Conservation (phyloP, 192 early-diverging fungal genomes). For the Pilaira anomala region DNA sequence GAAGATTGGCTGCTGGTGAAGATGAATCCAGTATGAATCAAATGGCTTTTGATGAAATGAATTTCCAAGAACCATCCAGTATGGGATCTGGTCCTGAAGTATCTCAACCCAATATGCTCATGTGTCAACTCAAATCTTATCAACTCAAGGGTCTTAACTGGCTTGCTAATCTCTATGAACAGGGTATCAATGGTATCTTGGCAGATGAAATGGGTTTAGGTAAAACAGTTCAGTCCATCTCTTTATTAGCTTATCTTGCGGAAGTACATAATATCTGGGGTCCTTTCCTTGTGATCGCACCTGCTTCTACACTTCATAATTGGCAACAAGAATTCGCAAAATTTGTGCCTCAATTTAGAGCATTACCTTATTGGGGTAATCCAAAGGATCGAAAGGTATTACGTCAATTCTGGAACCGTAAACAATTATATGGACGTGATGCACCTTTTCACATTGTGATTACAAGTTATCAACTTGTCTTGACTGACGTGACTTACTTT, state of each 20-base stretch:
- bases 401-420: constrained; percentile 77
- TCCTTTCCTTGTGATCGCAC: constrained; percentile 87
- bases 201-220: constrained; percentile 79
- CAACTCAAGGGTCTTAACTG: constrained; percentile 84
- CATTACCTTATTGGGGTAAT: constrained; percentile 86
- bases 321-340: constrained; percentile 88
- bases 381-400: constrained; percentile 78
- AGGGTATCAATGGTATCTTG: constrained; percentile 88
- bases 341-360: constrained; percentile 77
- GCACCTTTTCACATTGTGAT: constrained; percentile 87
- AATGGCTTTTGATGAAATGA: constrained; percentile 71
- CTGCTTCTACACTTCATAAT: constrained; percentile 86
- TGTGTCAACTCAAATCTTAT: constrained; percentile 80
- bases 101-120: constrained; percentile 81
- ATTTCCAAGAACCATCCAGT: constrained; percentile 77
- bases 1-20: constrained; percentile 36
- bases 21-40: constrained; percentile 41
- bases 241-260: constrained; percentile 83
- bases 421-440: constrained; percentile 69
- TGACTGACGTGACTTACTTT: constrained; percentile 80
- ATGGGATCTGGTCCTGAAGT: constrained; percentile 68
- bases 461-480: constrained; percentile 83
- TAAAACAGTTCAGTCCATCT: constrained; percentile 85
- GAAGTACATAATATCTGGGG: constrained; percentile 88
- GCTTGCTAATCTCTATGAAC: constrained; percentile 83